These are phyloP conservation scores for Talaromyces verruculosus DNA, from an alignment of 2,329 filamentous ascomycete genomes.

Conservation along the genomic window DNA sequence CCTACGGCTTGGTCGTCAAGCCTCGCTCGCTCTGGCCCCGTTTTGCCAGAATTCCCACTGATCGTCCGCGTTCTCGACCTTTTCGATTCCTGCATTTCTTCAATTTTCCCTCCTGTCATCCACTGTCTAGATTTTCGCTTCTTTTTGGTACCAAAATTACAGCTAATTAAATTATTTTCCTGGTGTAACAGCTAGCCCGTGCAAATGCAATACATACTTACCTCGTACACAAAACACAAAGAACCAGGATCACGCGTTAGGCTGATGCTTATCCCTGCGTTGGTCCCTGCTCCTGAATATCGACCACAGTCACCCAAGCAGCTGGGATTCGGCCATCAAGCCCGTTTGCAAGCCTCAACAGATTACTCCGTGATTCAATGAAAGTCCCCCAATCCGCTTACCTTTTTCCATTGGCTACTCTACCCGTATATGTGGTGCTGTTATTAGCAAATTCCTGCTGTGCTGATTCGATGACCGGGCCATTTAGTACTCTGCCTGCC, in stretches of 20 bases:
- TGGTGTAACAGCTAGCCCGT: not conserved
- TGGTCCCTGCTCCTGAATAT: constrained; percentile 16
- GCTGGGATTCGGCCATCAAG: constrained; percentile 10
- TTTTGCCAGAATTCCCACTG: not conserved
- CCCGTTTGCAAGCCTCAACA: not conserved
- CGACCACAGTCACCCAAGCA: constrained; percentile 7
- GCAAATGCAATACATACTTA: not conserved
- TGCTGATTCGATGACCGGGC: not conserved
- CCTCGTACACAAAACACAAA: not conserved
- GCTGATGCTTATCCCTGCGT: constrained; percentile 5
- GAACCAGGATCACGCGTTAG: not conserved
- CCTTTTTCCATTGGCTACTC: not conserved
- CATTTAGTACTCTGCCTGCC: not conserved
- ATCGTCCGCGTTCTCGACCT: constrained; percentile 18
- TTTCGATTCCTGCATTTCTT: not conserved
- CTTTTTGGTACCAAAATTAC: not conserved
- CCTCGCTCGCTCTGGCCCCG: constrained; percentile 6
- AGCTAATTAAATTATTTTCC: not conserved
- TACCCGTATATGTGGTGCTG: not conserved
- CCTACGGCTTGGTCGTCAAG: not conserved
- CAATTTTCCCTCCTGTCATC: not conserved
- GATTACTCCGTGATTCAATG: not conserved
- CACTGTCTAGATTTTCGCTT: not conserved
- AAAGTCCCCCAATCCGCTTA: not conserved
- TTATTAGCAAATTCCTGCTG: not conserved